phyloP scores from a whole-genome alignment of 1,139 yeast genomes.

The Scheffersomyces segobiensis region DNA sequence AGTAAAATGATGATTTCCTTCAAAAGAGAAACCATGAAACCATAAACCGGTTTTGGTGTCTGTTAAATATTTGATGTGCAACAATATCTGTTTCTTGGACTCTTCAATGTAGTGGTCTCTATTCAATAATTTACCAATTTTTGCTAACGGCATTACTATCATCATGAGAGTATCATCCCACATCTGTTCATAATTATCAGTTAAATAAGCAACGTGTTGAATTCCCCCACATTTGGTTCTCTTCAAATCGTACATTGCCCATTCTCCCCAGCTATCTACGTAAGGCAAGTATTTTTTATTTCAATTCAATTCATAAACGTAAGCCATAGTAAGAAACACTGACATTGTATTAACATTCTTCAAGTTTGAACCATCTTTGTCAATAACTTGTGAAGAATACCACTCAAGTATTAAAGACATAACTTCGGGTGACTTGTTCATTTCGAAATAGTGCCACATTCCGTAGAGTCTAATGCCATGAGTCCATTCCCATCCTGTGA shows the following conservation, averaged over 20 bases:
- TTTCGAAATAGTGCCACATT: constrained; percentile 33
- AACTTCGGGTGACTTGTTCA: constrained; percentile 20
- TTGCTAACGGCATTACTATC: constrained; percentile 36
- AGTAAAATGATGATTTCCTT: constrained; percentile 31
- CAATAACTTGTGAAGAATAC: constrained; percentile 27
- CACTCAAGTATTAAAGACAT: constrained; percentile 24
- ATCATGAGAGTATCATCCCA: constrained; percentile 40
- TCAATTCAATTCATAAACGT: constrained; percentile 24
- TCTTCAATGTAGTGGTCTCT: constrained; percentile 30
- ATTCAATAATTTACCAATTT: constrained; percentile 27
- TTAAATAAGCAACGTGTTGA: constrained; percentile 33
- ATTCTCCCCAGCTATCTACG: constrained; percentile 34
- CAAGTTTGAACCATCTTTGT: constrained; percentile 29
- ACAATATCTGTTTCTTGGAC: constrained; percentile 32
- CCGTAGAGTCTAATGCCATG: constrained; percentile 35
- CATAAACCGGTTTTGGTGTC: constrained; percentile 31
- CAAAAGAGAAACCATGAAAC: constrained; percentile 34
- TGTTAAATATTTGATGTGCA: constrained; percentile 29
- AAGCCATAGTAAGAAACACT: constrained; percentile 29
- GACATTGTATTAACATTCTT: constrained; percentile 37
- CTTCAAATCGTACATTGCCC: constrained; percentile 31
- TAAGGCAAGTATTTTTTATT: constrained; percentile 24
- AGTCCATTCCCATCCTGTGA: constrained; percentile 39
- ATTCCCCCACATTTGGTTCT: constrained; percentile 33
- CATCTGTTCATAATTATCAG: constrained; percentile 29